Evolutionary conservation across 2,329 filamentous ascomycete genomes (phyloP), one percentile per base, ranked within the genome.

Genomic region (Colletotrichum spinosum): DNA sequence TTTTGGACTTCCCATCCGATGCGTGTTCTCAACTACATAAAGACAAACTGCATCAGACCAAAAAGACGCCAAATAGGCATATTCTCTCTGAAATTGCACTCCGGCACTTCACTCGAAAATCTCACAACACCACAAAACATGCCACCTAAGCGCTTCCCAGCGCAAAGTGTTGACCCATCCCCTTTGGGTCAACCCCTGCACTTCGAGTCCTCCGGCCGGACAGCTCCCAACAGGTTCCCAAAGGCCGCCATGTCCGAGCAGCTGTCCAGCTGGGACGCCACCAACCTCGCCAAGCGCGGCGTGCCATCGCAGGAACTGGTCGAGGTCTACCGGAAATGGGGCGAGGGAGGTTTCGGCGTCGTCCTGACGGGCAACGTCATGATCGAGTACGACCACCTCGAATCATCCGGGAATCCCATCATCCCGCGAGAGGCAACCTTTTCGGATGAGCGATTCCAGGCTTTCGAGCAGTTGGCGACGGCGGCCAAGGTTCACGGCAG

Each of bases 211-310:
- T 84, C 83, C 44, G 80, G 83, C 55, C 81, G 78, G 56, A 84
- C 81, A 2, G 88, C 88, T 1, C 83, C 82, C 38, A 92, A 91
- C 72, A 81, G 88, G n/a, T 88, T 91, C 71, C 74, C 90, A 68
- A 91, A 91, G 74, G 87, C 80, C 4, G 85, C 90, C 46, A 90
- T 91, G 88, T 86, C 85, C 1, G 89, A 92, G 73, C 79, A 83
- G 7, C 77, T 90, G 12, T 86, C 87, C 0, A 86, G 84, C 5
- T 92, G 86, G 86, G 80, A 86, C 60, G 78, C 83, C 8, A 80
- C 81, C 17, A 79, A 86, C 61, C 69, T 85, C 13, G 75, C 82
- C 37, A 80, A 80, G 4, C 82, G 88, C 51, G 79, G 79, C 0
- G 70, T 81, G 13, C 79, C 77, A 1, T 74, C 75, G 3, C 67